Conservation (phyloP, 2,329 filamentous ascomycete genomes). For the Ascochyta fabae region DNA sequence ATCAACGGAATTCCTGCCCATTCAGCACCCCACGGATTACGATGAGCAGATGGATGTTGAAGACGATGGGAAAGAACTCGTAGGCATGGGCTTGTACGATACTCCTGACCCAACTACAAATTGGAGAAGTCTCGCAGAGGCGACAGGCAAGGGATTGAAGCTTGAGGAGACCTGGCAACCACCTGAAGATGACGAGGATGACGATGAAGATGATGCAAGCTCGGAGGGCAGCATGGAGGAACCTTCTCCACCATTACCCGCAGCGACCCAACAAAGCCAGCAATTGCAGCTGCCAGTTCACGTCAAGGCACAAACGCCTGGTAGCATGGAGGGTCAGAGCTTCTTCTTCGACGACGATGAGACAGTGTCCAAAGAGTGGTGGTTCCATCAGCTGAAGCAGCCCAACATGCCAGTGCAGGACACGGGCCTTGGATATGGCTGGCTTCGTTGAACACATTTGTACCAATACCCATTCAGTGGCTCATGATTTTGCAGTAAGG, state of each 20-base stretch:
- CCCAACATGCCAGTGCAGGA: conserved; percentile 48
- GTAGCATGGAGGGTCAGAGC: conserved; percentile 50
- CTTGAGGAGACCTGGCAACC: conserved; percentile 81
- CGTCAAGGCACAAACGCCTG: conserved; percentile 35
- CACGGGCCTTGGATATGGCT: conserved; percentile 47
- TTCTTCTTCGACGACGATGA: conserved; percentile 51
- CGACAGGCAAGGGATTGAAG: conserved; percentile 75
- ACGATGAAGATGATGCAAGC: conserved; percentile 57
- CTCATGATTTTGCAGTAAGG: conserved; percentile 40
- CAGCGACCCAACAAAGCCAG: conserved; percentile 24
- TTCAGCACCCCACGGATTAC: conserved; percentile 56
- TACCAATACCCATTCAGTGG: conserved; percentile 15
- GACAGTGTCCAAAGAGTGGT: conserved; percentile 49
- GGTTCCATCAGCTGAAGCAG: conserved; percentile 49
- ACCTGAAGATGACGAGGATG: conserved; percentile 50
- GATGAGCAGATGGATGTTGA: conserved; percentile 63
- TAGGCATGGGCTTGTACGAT: conserved; percentile 86
- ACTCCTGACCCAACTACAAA: conserved; percentile 66
- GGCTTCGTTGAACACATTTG: conserved; percentile 35
- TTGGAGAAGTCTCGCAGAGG: conserved; percentile 57
- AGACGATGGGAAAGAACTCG: conserved; percentile 70
- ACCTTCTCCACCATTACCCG: conserved; percentile 37
- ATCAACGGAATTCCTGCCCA: conserved; percentile 57
- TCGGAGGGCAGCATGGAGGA: conserved; percentile 54
- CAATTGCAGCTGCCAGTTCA: conserved; percentile 34